Conservation (phyloP, 2,329 filamentous ascomycete genomes). For the Ascochyta viciae-villosae region DNA sequence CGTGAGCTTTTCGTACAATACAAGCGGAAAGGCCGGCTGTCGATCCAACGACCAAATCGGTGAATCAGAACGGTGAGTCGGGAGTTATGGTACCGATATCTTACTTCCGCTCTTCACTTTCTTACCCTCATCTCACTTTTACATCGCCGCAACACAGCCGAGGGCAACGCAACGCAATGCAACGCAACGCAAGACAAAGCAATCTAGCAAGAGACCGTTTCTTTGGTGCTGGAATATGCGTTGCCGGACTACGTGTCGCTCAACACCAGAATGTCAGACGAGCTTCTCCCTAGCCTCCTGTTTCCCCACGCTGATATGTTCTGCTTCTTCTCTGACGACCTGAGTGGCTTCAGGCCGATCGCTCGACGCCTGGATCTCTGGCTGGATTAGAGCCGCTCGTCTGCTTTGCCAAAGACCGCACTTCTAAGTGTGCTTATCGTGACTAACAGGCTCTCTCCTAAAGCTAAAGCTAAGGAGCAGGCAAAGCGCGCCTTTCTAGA, state of each 20-base stretch:
- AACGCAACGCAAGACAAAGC: too few species aligned
- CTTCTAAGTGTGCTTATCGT: neutral
- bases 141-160: neutral
- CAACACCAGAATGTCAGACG: too few species aligned
- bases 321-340: neutral
- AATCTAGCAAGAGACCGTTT: neutral
- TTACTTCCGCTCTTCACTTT: neutral
- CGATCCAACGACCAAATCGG: constrained; percentile 1
- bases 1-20: too few species aligned
- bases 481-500: constrained; percentile 30
- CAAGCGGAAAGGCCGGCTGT: neutral
- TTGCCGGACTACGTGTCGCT: too few species aligned
- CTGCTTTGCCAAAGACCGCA: neutral
- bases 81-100: neutral
- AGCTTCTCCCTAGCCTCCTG: too few species aligned
- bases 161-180: too few species aligned
- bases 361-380: neutral
- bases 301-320: neutral
- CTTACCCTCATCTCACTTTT: neutral
- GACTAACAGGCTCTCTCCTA: constrained; percentile 8
- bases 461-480: constrained; percentile 23
- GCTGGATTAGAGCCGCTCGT: neutral
- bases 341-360: neutral
- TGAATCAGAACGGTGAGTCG: neutral
- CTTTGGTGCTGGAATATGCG: too few species aligned